Evolutionary conservation across 331 rosid genomes (phyloP).

Genomic region (Telfairia occidentalis): DNA sequence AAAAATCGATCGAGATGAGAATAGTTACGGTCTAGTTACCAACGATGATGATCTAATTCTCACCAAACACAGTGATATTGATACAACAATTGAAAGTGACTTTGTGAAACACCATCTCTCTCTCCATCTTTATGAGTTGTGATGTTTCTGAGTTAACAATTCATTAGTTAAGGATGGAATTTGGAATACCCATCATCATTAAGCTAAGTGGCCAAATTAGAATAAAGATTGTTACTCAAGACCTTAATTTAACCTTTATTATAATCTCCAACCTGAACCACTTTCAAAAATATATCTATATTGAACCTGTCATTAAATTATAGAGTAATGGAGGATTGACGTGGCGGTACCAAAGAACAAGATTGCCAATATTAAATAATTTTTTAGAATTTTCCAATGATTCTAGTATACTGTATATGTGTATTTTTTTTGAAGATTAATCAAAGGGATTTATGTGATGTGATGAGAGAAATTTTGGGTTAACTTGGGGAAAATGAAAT

Average conservation of each 20-base stretch:
- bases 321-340: not conserved
- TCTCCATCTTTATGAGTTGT: not conserved
- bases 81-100: not conserved
- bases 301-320: not conserved
- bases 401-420: not conserved
- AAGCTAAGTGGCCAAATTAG: slow-evolving; percentile 8
- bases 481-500: not conserved
- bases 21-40: not conserved
- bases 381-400: not conserved
- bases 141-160: not conserved
- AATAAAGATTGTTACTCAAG: not conserved
- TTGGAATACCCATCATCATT: not conserved
- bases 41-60: not conserved
- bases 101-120: not conserved
- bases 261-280: not conserved
- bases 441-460: not conserved
- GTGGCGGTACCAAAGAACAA: not conserved
- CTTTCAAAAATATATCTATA: not conserved
- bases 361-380: no score
- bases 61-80: not conserved
- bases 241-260: slow-evolving; percentile 1
- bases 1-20: not conserved
- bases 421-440: not conserved
- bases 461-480: not conserved
- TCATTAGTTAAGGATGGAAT: not conserved